phyloP scores from a whole-genome alignment of 2,329 filamentous ascomycete genomes.

The Cryphonectria naterciae region DNA sequence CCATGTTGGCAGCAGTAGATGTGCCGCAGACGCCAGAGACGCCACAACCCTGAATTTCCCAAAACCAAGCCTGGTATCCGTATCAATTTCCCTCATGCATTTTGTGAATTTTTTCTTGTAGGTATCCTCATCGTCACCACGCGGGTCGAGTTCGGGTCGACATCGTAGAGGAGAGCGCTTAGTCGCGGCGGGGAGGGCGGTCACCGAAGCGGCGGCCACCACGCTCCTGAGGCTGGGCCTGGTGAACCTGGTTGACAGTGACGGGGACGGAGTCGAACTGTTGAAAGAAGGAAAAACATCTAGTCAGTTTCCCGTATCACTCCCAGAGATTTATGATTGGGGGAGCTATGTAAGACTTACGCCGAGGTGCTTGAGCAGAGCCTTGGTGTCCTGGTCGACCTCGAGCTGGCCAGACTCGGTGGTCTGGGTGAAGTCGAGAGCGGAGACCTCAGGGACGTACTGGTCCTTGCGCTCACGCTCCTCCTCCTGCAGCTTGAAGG shows the following conservation, averaged over 20 bases:
- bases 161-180: constrained; percentile 34
- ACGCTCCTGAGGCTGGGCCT: constrained; percentile 85
- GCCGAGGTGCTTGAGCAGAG: constrained; percentile 96
- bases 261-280: constrained; percentile 98
- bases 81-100: constrained; percentile 40
- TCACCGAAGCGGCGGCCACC: constrained; percentile 53
- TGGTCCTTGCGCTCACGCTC: constrained; percentile 99
- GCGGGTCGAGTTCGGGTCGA: constrained; percentile 7
- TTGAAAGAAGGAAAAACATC: constrained; percentile 27
- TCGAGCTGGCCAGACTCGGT: constrained; percentile 92
- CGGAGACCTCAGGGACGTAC: constrained; percentile 98
- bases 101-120: constrained; percentile 31
- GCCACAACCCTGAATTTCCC: constrained; percentile 48
- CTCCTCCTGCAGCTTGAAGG: constrained; percentile 99
- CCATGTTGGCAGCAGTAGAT: constrained; percentile 44
- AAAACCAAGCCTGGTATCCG: constrained; percentile 35
- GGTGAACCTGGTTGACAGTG: constrained; percentile 89
- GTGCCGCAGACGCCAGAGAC: constrained; percentile 48
- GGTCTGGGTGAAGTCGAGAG: constrained; percentile 96
- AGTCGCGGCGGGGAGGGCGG: constrained; percentile 51
- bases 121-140: constrained; percentile 27
- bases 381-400: constrained; percentile 97
- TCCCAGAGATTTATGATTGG: constrained; percentile 31
- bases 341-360: constrained; percentile 63
- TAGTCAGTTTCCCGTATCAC: constrained; percentile 12